Conservation (phyloP, 768 basidiomycete genomes). For the Nevesoporus exiguus region DNA sequence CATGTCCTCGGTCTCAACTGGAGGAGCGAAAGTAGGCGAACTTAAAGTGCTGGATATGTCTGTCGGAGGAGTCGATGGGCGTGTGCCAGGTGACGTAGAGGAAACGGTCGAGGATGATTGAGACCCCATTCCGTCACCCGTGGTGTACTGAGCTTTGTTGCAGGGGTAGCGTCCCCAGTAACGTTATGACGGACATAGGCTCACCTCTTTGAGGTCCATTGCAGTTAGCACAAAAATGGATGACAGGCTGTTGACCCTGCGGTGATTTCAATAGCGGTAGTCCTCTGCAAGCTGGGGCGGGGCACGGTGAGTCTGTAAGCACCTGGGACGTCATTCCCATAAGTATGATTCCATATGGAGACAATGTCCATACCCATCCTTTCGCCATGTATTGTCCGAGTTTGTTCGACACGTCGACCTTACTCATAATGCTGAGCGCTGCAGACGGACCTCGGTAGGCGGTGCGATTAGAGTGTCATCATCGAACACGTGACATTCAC, state of each 20-base stretch:
- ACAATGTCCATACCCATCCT: conserved; percentile 55
- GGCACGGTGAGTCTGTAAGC: conserved; percentile 64
- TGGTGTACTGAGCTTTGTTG: conserved; percentile 12
- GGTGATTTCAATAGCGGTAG: conserved; percentile 79
- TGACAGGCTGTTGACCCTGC: conserved; percentile 39
- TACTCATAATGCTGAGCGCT: conserved; percentile 39
- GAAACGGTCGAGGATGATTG: conserved; percentile 40
- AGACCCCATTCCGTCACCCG: conserved; percentile 24
- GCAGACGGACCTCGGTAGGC: neutral
- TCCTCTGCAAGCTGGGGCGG: conserved; percentile 46
- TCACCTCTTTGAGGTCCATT: conserved; percentile 38
- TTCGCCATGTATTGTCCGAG: conserved; percentile 72
- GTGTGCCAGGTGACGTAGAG: conserved; percentile 52
- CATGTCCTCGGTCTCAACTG: conserved; percentile 63
- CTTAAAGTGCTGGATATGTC: conserved; percentile 61
- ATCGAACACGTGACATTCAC: conserved; percentile 19
- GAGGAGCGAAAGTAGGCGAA: conserved; percentile 61
- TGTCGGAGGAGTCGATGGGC: conserved; percentile 75
- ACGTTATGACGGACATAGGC: conserved; percentile 10
- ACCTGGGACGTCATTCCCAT: conserved; percentile 37
- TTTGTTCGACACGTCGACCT: conserved; percentile 53
- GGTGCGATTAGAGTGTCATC: neutral
- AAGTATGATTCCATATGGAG: neutral
- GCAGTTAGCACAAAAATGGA: conserved; percentile 64
- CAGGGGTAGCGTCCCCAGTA: conserved; percentile 2